These are phyloP conservation scores for Paraphaeosphaeria sporulosa DNA, from an alignment of 2,329 filamentous ascomycete genomes.

Conservation along the genomic window DNA sequence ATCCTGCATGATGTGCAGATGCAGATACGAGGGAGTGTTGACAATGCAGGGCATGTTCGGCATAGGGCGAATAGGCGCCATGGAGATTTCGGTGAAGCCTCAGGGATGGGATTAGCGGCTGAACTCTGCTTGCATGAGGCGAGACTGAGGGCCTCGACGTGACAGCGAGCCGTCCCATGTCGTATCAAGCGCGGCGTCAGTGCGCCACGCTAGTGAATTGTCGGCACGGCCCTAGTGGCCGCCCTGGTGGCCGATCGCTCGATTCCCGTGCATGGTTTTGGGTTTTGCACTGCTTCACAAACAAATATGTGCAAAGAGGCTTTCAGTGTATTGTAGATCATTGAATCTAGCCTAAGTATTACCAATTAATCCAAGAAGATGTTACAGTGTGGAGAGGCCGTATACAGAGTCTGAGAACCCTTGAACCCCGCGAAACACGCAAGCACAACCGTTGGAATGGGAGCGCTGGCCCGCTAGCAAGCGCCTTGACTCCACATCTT, in stretches of 20 bases:
- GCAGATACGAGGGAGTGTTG: conserved; percentile 14
- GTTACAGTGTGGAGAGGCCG: neutral
- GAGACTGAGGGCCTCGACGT: neutral
- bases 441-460: neutral
- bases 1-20: conserved; percentile 12
- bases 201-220: conserved; percentile 1
- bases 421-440: neutral
- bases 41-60: conserved; percentile 11
- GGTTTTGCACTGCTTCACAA: neutral
- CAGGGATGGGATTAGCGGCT: conserved; percentile 11
- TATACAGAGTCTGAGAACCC: neutral
- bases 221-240: conserved; percentile 9
- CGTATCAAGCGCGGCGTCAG: conserved; percentile 2
- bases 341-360: neutral
- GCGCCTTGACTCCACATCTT: conserved; percentile 55
- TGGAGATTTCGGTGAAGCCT: neutral
- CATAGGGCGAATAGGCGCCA: conserved; percentile 2
- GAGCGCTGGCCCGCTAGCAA: conserved; percentile 19
- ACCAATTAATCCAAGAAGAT: neutral
- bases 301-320: neutral
- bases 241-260: neutral
- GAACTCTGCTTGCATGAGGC: conserved; percentile 5
- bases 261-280: neutral
- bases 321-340: neutral
- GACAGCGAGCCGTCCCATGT: conserved; percentile 8